Evolutionary conservation across 2,329 filamentous ascomycete genomes (phyloP), one percentile per base, ranked within the genome.

Genomic region (Ophiocordyceps camponoti-floridani): DNA sequence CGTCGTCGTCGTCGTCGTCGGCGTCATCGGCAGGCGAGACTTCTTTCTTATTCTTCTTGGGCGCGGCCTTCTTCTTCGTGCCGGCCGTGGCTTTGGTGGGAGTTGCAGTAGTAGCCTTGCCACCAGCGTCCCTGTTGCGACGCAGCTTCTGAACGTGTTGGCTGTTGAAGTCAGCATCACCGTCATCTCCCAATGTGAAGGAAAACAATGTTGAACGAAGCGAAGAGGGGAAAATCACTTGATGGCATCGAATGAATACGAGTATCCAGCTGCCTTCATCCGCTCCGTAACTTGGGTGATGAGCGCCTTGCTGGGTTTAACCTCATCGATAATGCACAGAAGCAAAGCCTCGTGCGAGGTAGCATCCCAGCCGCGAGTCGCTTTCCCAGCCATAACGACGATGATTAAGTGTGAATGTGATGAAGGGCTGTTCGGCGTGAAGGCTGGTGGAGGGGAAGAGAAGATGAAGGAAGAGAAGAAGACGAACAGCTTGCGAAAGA

Each of bases 111-210:
- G 50, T 44, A 0, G 50, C 50, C 14, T 50, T 52, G 30, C 54
- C 41, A 18, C 58, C 49, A 8, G 45, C 52, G 12, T 62, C 60
- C 6, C 60, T 57, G 35, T 48, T 56, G 47, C 56, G 59, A 47
- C 62, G 62, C 4, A 69, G 58, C 50, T 68, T 69, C 49, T 66
- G 63, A 8, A 70, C 59, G 31, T 70, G 67, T 51, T 69, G 67
- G 41, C 67, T 69, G 43, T 44, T n/a, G n/a, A n/a, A n/a, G n/a
- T n/a, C n/a, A n/a, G n/a, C n/a, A n/a, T n/a, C n/a, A n/a, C n/a
- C n/a, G n/a, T n/a, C n/a, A n/a, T n/a, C n/a, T n/a, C n/a, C n/a
- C n/a, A n/a, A n/a, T n/a, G n/a, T n/a, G n/a, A n/a, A 35, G 31
- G 14, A 6, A 40, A 6, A 40, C 19, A 13, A 12, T 35, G 31